phyloP scores from a whole-genome alignment of 805 yeast genomes.

The Starmerella powellii region DNA sequence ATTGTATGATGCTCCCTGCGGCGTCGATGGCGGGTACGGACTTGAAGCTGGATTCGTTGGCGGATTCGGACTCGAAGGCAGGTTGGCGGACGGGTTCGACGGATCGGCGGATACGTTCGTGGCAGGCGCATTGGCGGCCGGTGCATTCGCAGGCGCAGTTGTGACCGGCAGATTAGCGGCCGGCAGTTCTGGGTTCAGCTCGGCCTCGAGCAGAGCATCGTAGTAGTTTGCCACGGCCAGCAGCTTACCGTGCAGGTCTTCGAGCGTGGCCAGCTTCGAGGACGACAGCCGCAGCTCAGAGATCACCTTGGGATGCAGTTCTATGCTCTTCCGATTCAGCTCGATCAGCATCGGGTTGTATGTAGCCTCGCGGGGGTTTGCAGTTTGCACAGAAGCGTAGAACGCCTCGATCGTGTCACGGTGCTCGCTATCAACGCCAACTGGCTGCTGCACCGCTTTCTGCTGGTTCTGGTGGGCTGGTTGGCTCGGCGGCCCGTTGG shows the following conservation, averaged over 20 bases:
- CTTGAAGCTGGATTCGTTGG: too few relatives aligned
- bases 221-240: conserved; percentile 21
- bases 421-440: conserved; percentile 10
- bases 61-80: too few relatives aligned
- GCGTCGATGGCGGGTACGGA: too few relatives aligned
- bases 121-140: too few relatives aligned
- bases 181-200: conserved; percentile 17
- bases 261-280: conserved; percentile 20
- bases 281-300: conserved; percentile 19
- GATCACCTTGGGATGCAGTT: conserved; percentile 21
- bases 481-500: background rate
- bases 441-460: background rate
- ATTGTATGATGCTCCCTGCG: too few relatives aligned
- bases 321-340: conserved; percentile 17
- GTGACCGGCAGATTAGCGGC: background rate
- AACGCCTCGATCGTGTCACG: conserved; percentile 12
- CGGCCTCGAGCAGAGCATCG: conserved; percentile 22
- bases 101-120: too few relatives aligned
- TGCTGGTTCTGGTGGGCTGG: too few relatives aligned
- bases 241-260: conserved; percentile 22
- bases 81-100: too few relatives aligned
- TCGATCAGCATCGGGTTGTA: conserved; percentile 17
- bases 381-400: conserved; percentile 7
- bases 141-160: too few relatives aligned
- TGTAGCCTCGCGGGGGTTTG: conserved; percentile 21